Evolutionary conservation across 2,329 filamentous ascomycete genomes (phyloP), one percentile per base, ranked within the genome.

Genomic region (Penicillium hesseltinei): DNA sequence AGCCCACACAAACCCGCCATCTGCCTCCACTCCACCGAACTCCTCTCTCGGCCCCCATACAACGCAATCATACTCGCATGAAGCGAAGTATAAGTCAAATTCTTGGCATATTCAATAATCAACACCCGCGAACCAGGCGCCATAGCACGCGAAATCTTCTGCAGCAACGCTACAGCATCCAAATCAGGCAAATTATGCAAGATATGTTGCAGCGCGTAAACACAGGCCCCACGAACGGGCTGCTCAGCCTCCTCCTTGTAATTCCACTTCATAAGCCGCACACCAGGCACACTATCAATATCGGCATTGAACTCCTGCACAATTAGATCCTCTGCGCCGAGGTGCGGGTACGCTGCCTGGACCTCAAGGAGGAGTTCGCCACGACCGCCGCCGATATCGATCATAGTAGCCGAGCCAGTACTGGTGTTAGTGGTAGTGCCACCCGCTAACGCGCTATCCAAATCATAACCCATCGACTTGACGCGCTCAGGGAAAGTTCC

Each of bases 311-410:
- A 75, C 27, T 76, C 74, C 54, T 76, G 73, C 19, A 76, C 62
- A 8, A 75, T 63, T 10, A 75, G 63, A 33, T 70, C 66, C 4
- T 64, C 49, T 7, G 64, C 48, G 5, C 45, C 19, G 1, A 75
- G 63, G 13, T 68, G 62, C 0, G 74, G 70, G 47, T 68, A 75
- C 1, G 63, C 65, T n/a, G 65, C 64, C 50, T 75, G 70, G 40
- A 76, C 62, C 47, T 75, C 72, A 4, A 75, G 66, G 3, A 76
- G 67, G 40, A 74, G 63, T 39, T 75, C 71, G 3, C 74, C 74
- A 15, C 68, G 66, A 11, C 73, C 73, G 4, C 74, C 74, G 1
- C 73, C 74, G 13, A 76, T 75, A 50, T 76, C 74, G 0, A 76
- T 73, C 59, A 75, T 69, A 4, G 64, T 63, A 21, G 65, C 51